Evolutionary conservation across 2,329 filamentous ascomycete genomes (phyloP).

Genomic region (Escovopsis sp.): DNA sequence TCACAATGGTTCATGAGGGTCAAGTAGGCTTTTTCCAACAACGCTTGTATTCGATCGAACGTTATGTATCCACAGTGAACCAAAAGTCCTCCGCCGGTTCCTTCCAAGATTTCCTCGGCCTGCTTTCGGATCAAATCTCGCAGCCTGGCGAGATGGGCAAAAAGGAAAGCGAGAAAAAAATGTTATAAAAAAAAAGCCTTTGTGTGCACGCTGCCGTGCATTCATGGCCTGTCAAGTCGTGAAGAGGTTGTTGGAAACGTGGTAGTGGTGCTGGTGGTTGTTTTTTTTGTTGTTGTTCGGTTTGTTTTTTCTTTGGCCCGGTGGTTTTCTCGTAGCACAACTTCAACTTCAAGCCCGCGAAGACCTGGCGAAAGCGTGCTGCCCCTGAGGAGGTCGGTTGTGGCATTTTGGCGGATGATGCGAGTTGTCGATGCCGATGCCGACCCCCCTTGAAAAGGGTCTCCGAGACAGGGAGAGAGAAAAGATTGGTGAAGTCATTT

Average conservation of each 20-base stretch:
- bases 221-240: not conserved
- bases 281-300: no score
- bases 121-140: no score
- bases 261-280: no score
- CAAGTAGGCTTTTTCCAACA: no score
- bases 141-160: not conserved
- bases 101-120: no score
- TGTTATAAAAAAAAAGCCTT: not conserved
- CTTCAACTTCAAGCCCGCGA: not conserved
- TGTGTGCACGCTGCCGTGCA: not conserved
- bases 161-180: no score
- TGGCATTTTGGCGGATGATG: not conserved
- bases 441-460: no score
- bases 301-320: no score
- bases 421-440: not conserved
- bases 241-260: not conserved
- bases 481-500: slow-evolving; percentile 11
- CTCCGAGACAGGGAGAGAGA: not conserved
- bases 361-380: not conserved
- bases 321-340: not conserved
- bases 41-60: no score
- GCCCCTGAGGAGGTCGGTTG: not conserved
- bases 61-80: no score
- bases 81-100: no score
- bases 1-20: no score